Conservation (phyloP, 495 filamentous ascomycete genomes). For the Aspergillus ellipticus region DNA sequence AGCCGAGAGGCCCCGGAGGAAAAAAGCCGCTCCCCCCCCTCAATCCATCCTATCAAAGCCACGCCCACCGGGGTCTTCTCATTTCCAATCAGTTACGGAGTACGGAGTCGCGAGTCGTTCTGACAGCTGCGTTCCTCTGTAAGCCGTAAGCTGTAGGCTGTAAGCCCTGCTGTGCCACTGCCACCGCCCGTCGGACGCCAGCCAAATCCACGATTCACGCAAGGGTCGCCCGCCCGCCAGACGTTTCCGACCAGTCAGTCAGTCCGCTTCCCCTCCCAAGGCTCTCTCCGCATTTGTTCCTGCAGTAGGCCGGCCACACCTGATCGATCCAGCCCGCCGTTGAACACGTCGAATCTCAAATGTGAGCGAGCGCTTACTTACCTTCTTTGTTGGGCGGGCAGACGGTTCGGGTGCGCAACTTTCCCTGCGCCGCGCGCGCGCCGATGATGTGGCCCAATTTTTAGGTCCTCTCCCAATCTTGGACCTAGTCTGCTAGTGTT, state of each 20-base stretch:
- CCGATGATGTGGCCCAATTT: slow-evolving; percentile 2
- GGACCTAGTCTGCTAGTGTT: neutral
- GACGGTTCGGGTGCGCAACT: too few species aligned
- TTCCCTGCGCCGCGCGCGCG: neutral
- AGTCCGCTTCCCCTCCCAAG: slow-evolving; percentile 5
- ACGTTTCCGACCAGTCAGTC: slow-evolving; percentile 5
- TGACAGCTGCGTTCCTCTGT: slow-evolving; percentile 14
- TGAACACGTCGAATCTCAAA: slow-evolving; percentile 23
- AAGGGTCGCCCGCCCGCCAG: slow-evolving; percentile 8
- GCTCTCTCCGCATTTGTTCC: slow-evolving; percentile 36
- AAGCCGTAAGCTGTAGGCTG: too few species aligned
- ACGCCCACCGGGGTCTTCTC: too few species aligned
- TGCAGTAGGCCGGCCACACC: slow-evolving; percentile 40
- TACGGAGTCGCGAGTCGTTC: too few species aligned
- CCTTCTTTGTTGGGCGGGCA: too few species aligned
- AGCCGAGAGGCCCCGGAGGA: too few species aligned
- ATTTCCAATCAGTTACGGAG: too few species aligned
- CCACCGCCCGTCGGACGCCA: slow-evolving; percentile 8
- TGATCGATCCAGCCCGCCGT: slow-evolving; percentile 18
- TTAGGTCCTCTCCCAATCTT: slow-evolving; percentile 3
- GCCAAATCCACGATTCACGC: slow-evolving; percentile 8
- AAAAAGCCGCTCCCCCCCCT: too few species aligned
- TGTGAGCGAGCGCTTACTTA: slow-evolving; percentile 9
- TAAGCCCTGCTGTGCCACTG: neutral
- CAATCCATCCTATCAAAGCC: neutral